Conservation (phyloP, 257 asterid species). For the Nemophila menziesii region DNA sequence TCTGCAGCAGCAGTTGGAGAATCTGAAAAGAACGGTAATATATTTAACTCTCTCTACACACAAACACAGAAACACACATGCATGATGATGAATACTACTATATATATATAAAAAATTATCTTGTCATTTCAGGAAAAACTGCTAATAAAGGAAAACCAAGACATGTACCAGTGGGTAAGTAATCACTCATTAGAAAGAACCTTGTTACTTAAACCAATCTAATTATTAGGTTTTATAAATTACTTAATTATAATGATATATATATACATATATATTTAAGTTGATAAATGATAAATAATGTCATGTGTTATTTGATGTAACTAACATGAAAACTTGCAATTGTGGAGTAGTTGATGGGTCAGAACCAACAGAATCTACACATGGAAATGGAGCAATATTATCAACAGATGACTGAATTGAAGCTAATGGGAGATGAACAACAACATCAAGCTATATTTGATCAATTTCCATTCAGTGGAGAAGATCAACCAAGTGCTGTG, state of each 20-base stretch:
- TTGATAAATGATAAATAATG: no score
- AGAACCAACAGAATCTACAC: constrained; percentile 31
- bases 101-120: neutral
- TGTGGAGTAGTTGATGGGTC: constrained; percentile 39
- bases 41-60: neutral
- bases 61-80: neutral
- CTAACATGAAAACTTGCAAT: neutral
- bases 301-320: neutral
- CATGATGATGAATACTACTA: neutral
- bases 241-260: no score
- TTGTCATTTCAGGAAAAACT: constrained; percentile 30
- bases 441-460: constrained; percentile 30
- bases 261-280: no score
- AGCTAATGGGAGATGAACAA: constrained; percentile 32
- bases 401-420: constrained; percentile 40
- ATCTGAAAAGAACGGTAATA: constrained; percentile 62
- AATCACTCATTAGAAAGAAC: neutral
- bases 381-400: constrained; percentile 32
- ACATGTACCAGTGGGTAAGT: constrained; percentile 63
- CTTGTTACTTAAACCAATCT: neutral
- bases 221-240: neutral
- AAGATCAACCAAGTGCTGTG: constrained; percentile 19
- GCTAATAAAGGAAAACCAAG: constrained; percentile 74
- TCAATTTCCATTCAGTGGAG: constrained; percentile 54
- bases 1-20: constrained; percentile 61